These are phyloP conservation scores for Monosporascus sp. DNA, from an alignment of 2,329 filamentous ascomycete genomes.

Conservation along the genomic window DNA sequence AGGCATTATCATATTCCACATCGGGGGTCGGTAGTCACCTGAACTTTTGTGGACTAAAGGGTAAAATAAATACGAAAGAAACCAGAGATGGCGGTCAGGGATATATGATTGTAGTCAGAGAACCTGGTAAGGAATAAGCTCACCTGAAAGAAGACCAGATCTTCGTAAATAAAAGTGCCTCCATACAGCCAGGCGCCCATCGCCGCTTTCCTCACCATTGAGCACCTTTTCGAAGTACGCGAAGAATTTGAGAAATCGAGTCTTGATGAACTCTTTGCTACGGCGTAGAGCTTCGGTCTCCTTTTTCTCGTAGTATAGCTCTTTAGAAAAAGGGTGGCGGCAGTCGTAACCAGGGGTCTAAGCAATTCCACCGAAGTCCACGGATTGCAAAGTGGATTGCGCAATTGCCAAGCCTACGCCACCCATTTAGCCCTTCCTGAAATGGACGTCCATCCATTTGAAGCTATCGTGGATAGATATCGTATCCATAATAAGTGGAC, in stretches of 20 bases:
- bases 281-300: conserved; percentile 57
- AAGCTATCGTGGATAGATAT: no score
- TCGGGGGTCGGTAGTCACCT: neutral
- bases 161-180: conserved; percentile 59
- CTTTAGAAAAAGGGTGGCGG: conserved; percentile 61
- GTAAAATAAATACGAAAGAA: neutral
- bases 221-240: conserved; percentile 62
- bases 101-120: neutral
- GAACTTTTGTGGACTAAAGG: neutral
- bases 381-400: no score
- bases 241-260: conserved; percentile 64
- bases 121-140: conserved; percentile 5
- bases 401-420: no score
- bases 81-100: neutral
- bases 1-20: conserved; percentile 34
- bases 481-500: no score
- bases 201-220: conserved; percentile 44
- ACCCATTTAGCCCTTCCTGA: no score
- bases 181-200: conserved; percentile 60
- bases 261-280: conserved; percentile 51
- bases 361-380: no score
- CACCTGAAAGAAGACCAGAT: conserved; percentile 67
- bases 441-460: no score
- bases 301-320: conserved; percentile 68
- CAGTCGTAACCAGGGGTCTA: no score